phyloP scores from a whole-genome alignment of 2,329 filamentous ascomycete genomes.

The Penicillium sp. region DNA sequence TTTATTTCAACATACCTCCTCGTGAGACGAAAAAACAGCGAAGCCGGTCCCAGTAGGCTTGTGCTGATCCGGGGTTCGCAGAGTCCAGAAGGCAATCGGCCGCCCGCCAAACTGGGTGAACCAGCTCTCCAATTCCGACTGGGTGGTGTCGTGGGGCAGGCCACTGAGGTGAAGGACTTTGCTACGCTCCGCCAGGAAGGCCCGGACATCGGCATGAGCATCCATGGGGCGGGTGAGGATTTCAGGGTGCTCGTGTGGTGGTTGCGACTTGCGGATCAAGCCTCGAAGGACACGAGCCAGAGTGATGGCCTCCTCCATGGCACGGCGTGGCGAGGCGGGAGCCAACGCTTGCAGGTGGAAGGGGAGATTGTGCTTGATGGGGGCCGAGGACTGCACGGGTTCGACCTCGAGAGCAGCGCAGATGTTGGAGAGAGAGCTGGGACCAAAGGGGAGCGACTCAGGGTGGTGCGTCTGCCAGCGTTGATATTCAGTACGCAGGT shows the following conservation, averaged over 20 bases:
- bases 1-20: constrained; percentile 74
- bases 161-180: constrained; percentile 98
- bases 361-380: constrained; percentile 97
- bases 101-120: constrained; percentile 98
- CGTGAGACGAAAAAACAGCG: constrained; percentile 96
- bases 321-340: constrained; percentile 88
- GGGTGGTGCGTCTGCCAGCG: constrained; percentile 98
- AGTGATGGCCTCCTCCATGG: constrained; percentile 96
- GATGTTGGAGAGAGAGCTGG: constrained; percentile 93
- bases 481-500: constrained; percentile 95
- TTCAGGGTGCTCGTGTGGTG: constrained; percentile 87
- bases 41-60: constrained; percentile 99
- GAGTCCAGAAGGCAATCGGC: constrained; percentile 98
- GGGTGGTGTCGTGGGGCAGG: constrained; percentile 93
- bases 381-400: constrained; percentile 92
- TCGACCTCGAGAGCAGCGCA: constrained; percentile 97
- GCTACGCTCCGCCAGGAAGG: constrained; percentile 92
- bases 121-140: constrained; percentile 98
- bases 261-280: constrained; percentile 93
- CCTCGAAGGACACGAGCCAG: constrained; percentile 88
- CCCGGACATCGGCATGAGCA: constrained; percentile 90
- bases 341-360: constrained; percentile 96
- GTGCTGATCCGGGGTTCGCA: constrained; percentile 95
- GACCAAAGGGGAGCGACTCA: constrained; percentile 93
- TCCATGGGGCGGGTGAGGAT: constrained; percentile 95